Evolutionary conservation across 345 rosid genomes (phyloP).

Genomic region (Chamaenerion angustifolium): DNA sequence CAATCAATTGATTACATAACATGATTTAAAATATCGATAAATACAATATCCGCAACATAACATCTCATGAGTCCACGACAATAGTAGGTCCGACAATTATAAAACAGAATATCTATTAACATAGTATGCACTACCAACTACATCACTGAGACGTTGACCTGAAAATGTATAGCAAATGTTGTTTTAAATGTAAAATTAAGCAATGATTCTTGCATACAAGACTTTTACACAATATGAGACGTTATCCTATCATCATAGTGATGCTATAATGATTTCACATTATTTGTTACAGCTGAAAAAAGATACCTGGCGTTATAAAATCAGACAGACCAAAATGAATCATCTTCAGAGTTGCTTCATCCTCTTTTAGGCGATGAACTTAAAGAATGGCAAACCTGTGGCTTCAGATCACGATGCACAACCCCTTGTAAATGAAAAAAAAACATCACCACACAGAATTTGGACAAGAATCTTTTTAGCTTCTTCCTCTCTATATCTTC

Average conservation of each 20-base stretch:
- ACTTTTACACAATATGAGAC: no score
- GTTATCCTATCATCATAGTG: no score
- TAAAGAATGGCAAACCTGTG: slow-evolving; percentile 45
- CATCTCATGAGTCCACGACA: no score
- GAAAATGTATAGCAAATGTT: slow-evolving; percentile 7
- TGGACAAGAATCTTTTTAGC: slow-evolving; percentile 65
- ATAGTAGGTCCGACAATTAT: no score
- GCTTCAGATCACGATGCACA: slow-evolving; percentile 88
- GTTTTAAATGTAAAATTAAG: no score
- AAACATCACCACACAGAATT: slow-evolving; percentile 65
- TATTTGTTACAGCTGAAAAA: neutral
- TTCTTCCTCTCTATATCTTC: slow-evolving; percentile 78
- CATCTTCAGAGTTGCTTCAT: slow-evolving; percentile 68
- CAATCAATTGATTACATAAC: no score
- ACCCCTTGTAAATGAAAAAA: slow-evolving; percentile 94
- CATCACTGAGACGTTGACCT: slow-evolving; percentile 90
- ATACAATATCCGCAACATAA: no score
- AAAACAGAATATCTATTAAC: no score
- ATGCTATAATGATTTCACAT: no score
- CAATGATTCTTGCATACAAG: no score
- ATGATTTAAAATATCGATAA: no score
- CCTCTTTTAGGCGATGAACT: slow-evolving; percentile 16
- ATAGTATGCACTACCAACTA: slow-evolving; percentile 96
- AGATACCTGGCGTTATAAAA: slow-evolving; percentile 53
- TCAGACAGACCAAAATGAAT: slow-evolving; percentile 93